Base-by-base conservation (phyloP, 1,284 basidiomycete genomes). In the Ceratobasidium sp. region DNA sequence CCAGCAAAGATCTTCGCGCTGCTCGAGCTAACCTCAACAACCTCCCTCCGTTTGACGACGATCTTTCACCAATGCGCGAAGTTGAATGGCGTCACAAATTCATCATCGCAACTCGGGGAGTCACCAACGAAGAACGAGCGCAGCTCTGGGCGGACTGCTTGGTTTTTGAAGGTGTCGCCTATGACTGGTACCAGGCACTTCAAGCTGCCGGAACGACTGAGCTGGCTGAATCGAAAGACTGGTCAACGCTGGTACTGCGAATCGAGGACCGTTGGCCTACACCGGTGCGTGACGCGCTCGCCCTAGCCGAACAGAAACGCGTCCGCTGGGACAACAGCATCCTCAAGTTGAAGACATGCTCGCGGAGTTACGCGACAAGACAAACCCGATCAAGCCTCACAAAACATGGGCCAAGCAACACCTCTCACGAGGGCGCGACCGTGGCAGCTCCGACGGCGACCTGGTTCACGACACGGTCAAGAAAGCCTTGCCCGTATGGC, bases 201-300 rank as follows among this genome's bases (percentile, higher is more conserved):
- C 36, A 41, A 39, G 5, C 2, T 23, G 18, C 10, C 8, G 23
- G 14, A 14, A 6, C 57, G 12, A 30, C 6, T 26, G 30, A 16
- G 55, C 18, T 12, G 16, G 14, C 14, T 14, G 57, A 59, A 21
- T 30, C 21, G 21, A 26, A 52, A 14, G 48, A 65, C 62, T 65
- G 62, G 62, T 16, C 46, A 16, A 50, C n/a, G 10, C 46, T 65
- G 16, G 1, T 36, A 9, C 6, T 16, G 1, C 62, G 0, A 12
- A 65, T 65, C 23, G 46, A 65, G 32, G n/a, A 18, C 5, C 26
- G 34, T 10, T 65, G 62, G 62, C 62, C 62, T 6, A 65, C 62
- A 16, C 62, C 48, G 3, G 14, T 2, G 2, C 28, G 12, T 3
- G 62, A 65, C 21, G 2, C 30, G 21, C 18, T 14, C 21, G 26